These are phyloP conservation scores for Saccharomycopsis crataegensis DNA, from an alignment of 1,139 yeast species.

Conservation along the genomic window DNA sequence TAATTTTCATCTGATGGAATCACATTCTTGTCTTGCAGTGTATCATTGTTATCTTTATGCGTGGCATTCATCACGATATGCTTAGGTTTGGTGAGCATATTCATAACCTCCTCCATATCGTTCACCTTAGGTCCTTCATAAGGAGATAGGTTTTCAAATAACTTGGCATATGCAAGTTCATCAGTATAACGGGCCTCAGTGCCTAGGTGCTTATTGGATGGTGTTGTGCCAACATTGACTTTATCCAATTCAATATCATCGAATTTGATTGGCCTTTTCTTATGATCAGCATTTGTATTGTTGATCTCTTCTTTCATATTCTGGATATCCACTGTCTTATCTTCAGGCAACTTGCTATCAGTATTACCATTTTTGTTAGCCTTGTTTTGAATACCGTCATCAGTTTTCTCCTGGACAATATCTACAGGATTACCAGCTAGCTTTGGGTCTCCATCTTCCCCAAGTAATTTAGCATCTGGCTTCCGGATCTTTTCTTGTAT, in stretches of 20 bases:
- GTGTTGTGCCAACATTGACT: not conserved
- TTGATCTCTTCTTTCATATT: not conserved
- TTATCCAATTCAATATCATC: not conserved
- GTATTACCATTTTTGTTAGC: not conserved
- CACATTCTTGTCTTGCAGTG: not conserved
- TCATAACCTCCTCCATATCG: too few relatives aligned
- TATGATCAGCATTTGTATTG: not conserved
- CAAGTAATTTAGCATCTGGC: not conserved
- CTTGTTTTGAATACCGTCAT: not conserved
- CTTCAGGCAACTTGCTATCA: not conserved
- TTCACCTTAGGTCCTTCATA: not conserved
- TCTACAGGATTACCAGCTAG: not conserved
- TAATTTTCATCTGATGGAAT: not conserved
- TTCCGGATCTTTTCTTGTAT: not conserved
- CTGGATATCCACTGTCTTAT: not conserved
- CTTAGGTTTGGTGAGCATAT: too few relatives aligned
- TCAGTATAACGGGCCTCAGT: not conserved
- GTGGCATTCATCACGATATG: too few relatives aligned
- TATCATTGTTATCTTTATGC: not conserved
- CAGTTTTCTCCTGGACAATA: not conserved
- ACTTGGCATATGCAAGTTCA: constrained; percentile 6
- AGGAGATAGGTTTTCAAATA: constrained; percentile 3
- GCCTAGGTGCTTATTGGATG: too few relatives aligned
- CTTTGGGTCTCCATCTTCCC: not conserved
- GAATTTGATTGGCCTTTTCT: not conserved